Evolutionary conservation across 225 moss, liverwort and hornwort genomes (phyloP).

Genomic region (Rhytidiadelphus loreus): DNA sequence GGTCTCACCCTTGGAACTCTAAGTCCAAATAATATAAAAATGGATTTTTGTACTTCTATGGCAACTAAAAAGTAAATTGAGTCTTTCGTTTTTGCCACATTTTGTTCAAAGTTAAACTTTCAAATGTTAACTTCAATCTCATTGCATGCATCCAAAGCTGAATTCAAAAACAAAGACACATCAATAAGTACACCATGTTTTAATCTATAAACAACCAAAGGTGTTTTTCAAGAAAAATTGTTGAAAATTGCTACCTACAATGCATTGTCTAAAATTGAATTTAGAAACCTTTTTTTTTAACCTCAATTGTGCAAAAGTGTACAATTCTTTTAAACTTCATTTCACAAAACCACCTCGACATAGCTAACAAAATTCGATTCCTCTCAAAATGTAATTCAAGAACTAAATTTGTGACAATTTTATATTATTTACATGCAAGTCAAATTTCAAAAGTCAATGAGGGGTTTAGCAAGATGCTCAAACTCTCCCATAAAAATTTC

Average conservation of each 20-base stretch:
- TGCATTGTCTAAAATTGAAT: neutral
- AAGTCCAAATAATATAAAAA: rapidly evolving
- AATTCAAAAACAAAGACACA: rapidly evolving
- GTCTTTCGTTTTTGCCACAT: neutral
- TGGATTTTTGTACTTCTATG: neutral
- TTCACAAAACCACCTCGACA: rapidly evolving
- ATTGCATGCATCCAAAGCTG: neutral
- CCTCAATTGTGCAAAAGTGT: rapidly evolving
- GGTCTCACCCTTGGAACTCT: neutral
- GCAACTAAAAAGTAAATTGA: no score
- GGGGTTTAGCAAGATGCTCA: rapidly evolving
- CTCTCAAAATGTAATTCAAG: neutral
- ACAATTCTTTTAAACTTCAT: no score
- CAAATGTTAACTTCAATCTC: neutral
- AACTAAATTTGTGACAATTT: neutral
- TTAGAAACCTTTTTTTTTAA: no score
- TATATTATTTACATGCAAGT: neutral
- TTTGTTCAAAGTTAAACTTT: neutral
- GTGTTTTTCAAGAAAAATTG: neutral
- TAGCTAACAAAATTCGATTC: neutral
- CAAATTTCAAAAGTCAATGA: no score
- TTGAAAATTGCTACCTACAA: no score
- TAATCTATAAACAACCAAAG: no score
- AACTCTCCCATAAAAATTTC: no score
- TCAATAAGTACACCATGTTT: no score